phyloP scores from a whole-genome alignment of 2,329 filamentous ascomycete genomes.

The Cordyceps tenuipes region DNA sequence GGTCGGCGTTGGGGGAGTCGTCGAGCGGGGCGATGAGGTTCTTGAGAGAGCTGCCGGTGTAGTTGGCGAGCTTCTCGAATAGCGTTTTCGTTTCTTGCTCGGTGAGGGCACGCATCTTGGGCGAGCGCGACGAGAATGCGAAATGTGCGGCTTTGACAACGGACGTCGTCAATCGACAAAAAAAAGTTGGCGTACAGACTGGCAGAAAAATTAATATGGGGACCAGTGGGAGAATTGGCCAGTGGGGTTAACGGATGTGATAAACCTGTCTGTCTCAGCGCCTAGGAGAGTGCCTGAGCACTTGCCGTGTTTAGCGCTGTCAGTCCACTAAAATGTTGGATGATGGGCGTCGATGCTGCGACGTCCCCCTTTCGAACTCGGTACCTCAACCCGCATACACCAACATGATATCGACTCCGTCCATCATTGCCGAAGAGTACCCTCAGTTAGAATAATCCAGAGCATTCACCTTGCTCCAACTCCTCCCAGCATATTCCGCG shows the following conservation, averaged over 20 bases:
- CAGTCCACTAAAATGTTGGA: neutral
- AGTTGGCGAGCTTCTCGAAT: conserved; percentile 88
- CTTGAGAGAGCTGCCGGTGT: conserved; percentile 80
- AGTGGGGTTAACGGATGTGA: neutral
- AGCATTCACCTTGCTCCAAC: neutral
- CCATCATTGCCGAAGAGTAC: neutral
- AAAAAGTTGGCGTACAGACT: neutral
- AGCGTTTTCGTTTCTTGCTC: conserved; percentile 72
- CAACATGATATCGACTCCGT: neutral
- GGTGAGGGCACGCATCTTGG: conserved; percentile 70
- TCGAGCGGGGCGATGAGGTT: conserved; percentile 70
- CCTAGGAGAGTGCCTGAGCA: neutral
- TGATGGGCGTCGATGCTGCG: neutral
- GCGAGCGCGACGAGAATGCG: neutral
- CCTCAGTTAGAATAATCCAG: neutral
- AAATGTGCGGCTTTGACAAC: neutral
- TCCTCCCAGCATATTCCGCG: neutral
- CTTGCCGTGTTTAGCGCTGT: neutral
- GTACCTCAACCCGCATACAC: neutral
- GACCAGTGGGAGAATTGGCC: neutral
- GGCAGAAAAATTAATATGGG: conserved; percentile 8
- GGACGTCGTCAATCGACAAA: neutral
- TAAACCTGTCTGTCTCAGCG: neutral
- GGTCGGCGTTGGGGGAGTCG: conserved; percentile 59
- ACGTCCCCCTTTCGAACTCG: neutral